Evolutionary conservation across 2,329 filamentous ascomycete species (phyloP).

Genomic region (Lomentospora prolificans): DNA sequence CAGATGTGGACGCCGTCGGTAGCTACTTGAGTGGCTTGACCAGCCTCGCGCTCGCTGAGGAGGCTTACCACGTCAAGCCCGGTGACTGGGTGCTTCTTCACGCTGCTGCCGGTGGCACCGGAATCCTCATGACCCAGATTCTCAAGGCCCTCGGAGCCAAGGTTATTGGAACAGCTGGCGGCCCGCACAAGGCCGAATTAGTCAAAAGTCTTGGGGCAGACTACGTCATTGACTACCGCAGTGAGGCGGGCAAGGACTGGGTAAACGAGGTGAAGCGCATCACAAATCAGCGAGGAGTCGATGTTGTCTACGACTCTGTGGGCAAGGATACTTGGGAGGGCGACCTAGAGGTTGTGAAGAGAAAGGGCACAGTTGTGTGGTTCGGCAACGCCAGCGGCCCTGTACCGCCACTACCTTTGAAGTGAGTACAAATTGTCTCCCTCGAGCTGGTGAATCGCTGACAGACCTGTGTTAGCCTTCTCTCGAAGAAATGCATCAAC

Average conservation of each 20-base stretch:
- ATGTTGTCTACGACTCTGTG: neutral
- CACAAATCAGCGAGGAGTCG: neutral
- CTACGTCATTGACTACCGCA: conserved; percentile 32
- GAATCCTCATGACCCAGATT: conserved; percentile 30
- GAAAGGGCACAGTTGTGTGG: neutral
- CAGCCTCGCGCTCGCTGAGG: conserved; percentile 14
- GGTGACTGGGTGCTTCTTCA: conserved; percentile 14
- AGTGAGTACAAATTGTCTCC: neutral
- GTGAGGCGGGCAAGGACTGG: neutral
- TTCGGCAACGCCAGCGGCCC: neutral
- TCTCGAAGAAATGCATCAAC: neutral
- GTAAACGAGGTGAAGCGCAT: neutral
- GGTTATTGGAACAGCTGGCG: conserved; percentile 30
- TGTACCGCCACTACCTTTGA: neutral
- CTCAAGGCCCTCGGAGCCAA: conserved; percentile 29
- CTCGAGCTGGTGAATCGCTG: neutral
- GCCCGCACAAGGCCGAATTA: conserved; percentile 31
- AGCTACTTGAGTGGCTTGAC: neutral
- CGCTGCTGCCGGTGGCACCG: conserved; percentile 30
- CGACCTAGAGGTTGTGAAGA: neutral
- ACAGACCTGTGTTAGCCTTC: neutral
- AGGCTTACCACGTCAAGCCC: conserved; percentile 15
- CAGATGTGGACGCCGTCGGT: neutral
- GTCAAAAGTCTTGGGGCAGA: conserved; percentile 32
- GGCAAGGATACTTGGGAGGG: neutral